Conservation (phyloP, 805 yeast species). For the Tetrapisispora pingtungensis region DNA sequence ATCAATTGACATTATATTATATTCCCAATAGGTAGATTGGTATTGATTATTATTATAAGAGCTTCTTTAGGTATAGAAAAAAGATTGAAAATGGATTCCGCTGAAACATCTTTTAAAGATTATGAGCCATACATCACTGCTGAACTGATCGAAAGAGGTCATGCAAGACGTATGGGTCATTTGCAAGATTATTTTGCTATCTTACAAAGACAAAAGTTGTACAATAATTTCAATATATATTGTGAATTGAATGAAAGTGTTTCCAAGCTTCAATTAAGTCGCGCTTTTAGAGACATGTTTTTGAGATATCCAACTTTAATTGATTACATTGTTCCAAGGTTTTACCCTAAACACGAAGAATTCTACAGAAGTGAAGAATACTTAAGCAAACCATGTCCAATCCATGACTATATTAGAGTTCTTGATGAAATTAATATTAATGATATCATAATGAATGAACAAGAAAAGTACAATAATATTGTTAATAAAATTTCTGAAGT, state of each 20-base stretch:
- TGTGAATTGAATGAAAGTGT: constrained; percentile 12
- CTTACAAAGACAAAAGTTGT: constrained; percentile 18
- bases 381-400: constrained; percentile 12
- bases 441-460: constrained; percentile 18
- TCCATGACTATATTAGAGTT: constrained; percentile 18
- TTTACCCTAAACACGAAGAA: constrained; percentile 9
- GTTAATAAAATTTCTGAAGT: constrained; percentile 5
- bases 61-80: no score
- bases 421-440: constrained; percentile 9
- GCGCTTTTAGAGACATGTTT: constrained; percentile 12
- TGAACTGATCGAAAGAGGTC: constrained; percentile 15
- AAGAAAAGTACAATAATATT: constrained; percentile 11
- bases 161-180: constrained; percentile 24
- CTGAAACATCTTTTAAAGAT: neutral
- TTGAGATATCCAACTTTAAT: constrained; percentile 16
- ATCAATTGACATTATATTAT: no score
- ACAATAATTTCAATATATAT: constrained; percentile 16
- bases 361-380: constrained; percentile 17
- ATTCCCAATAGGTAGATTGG: no score
- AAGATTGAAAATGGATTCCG: neutral
- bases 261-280: constrained; percentile 4
- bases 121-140: constrained; percentile 6
- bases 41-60: no score
- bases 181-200: constrained; percentile 21
- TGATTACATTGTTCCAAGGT: constrained; percentile 13